Evolutionary conservation across 2,329 filamentous ascomycete species (phyloP).

Genomic region (Rhytidhysteron rufulum): DNA sequence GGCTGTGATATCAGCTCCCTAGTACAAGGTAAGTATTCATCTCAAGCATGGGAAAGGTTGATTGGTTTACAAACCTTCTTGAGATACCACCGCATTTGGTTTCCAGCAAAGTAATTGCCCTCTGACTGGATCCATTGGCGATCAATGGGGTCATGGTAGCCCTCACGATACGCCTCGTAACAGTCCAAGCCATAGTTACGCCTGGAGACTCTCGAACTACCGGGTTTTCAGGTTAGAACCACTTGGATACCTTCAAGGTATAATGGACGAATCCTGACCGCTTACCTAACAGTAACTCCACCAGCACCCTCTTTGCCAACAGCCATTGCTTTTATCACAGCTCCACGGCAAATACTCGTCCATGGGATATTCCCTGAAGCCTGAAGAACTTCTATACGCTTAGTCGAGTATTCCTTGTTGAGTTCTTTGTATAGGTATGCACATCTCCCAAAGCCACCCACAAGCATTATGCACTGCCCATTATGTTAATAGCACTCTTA

Average conservation of each 20-base stretch:
- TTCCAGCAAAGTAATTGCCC: neutral
- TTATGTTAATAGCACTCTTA: neutral
- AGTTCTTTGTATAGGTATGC: neutral
- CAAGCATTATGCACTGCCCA: no score
- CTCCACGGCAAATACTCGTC: slow-evolving; percentile 1
- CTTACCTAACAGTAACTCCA: no score
- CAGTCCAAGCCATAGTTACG: slow-evolving; percentile 7
- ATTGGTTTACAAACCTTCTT: neutral
- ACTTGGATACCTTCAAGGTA: no score
- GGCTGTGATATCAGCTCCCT: neutral
- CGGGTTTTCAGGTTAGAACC: no score
- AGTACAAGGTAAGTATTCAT: neutral
- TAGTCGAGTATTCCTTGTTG: neutral
- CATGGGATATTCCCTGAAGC: neutral
- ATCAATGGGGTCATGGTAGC: slow-evolving; percentile 2
- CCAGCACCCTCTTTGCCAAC: no score
- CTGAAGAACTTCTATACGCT: neutral
- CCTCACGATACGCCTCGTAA: slow-evolving; percentile 1
- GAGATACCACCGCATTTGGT: slow-evolving; percentile 4
- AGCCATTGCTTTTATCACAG: neutral
- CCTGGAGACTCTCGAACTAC: slow-evolving; percentile 6
- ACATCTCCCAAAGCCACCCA: neutral
- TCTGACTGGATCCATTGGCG: no score
- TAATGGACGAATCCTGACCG: no score
- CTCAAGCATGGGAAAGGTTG: neutral